Evolutionary conservation across 1,284 basidiomycete genomes (phyloP).

Genomic region (Gastroboletus turbinatus): DNA sequence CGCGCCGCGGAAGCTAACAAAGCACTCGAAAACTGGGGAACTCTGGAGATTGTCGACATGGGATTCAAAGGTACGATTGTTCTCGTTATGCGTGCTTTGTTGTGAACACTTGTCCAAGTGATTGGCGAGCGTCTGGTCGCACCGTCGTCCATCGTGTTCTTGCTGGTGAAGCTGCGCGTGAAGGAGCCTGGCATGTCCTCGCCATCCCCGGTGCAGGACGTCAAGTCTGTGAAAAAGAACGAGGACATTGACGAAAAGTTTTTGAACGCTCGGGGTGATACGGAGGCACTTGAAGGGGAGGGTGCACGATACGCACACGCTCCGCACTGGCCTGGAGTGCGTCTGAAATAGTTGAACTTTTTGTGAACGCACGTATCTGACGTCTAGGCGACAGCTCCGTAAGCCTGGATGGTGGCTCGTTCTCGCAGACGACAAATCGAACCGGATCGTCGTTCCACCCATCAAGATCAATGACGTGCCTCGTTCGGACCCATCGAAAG

Average conservation of each 20-base stretch:
- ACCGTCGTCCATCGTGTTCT: constrained; percentile 86
- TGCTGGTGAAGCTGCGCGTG: constrained; percentile 82
- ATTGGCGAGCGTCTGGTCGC: constrained; percentile 89
- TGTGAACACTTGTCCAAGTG: constrained; percentile 48
- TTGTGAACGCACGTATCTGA: background rate
- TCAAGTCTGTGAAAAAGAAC: constrained; percentile 54
- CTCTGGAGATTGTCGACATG: constrained; percentile 81
- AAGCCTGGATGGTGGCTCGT: constrained; percentile 92
- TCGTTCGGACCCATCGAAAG: constrained; percentile 53
- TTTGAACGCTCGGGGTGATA: constrained; percentile 59
- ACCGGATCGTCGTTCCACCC: constrained; percentile 90
- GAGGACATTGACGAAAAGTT: constrained; percentile 66
- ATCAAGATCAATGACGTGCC: constrained; percentile 83
- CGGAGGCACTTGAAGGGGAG: constrained; percentile 55
- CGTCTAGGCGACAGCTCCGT: constrained; percentile 52
- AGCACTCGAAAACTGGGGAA: constrained; percentile 75
- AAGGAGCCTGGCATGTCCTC: constrained; percentile 41
- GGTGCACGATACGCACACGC: constrained; percentile 78
- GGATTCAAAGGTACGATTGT: constrained; percentile 77
- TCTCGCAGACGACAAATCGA: constrained; percentile 87
- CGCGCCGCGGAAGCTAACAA: constrained; percentile 56
- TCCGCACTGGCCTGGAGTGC: constrained; percentile 85
- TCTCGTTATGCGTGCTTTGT: background rate
- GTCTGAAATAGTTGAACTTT: constrained; percentile 28
- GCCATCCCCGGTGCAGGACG: constrained; percentile 35